Conservation (phyloP, 345 rosid genomes). For the Gossypium herbaceum region DNA sequence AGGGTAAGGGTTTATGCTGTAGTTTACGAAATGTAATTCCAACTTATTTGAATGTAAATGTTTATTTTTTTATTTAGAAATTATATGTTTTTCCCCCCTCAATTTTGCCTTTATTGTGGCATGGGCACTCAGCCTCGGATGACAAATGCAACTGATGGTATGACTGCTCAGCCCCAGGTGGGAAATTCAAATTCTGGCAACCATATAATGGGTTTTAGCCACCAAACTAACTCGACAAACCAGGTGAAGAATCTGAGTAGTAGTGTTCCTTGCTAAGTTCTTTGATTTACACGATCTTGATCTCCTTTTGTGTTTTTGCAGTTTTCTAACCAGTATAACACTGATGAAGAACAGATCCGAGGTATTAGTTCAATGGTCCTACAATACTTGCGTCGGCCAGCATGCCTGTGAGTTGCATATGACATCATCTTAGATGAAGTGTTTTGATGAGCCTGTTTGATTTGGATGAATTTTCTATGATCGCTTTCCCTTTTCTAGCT, state of each 20-base stretch:
- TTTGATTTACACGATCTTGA: neutral
- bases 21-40: neutral
- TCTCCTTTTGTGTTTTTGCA: slow-evolving; percentile 22
- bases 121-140: slow-evolving; percentile 31
- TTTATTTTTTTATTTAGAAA: neutral
- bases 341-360: slow-evolving; percentile 32
- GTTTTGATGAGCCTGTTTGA: neutral
- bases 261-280: neutral
- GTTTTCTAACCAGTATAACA: slow-evolving; percentile 38
- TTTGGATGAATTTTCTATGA: neutral
- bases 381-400: slow-evolving; percentile 54
- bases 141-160: slow-evolving; percentile 39
- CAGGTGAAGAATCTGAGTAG: slow-evolving; percentile 39
- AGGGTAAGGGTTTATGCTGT: slow-evolving; percentile 51
- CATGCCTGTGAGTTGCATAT: slow-evolving; percentile 54
- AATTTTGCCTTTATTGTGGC: neutral
- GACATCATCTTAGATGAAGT: neutral
- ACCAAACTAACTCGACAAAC: slow-evolving; percentile 44
- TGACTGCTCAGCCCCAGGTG: slow-evolving; percentile 37
- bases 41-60: neutral
- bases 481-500: neutral
- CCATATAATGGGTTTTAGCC: slow-evolving; percentile 42
- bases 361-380: slow-evolving; percentile 42
- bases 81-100: neutral
- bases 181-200: slow-evolving; percentile 41